These are phyloP conservation scores for peach (Prunus persica) DNA, from an alignment of 306 rosid species.

Conservation along the genomic window DNA sequence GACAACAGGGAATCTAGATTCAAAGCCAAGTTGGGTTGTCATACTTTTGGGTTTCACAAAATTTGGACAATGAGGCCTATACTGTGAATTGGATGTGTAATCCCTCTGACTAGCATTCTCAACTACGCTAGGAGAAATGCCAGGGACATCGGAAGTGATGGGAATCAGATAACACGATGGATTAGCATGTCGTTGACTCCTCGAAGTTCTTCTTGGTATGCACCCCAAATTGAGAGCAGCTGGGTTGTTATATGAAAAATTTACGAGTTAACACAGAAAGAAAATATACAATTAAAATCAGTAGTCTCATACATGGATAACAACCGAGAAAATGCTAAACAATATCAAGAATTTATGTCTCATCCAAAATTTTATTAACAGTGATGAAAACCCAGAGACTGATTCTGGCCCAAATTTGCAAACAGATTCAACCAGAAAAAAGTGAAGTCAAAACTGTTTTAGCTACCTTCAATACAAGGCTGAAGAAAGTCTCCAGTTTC, in stretches of 20 bases:
- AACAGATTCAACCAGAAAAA: neutral
- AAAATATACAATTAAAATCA: neutral
- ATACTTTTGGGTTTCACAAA: slow-evolving; percentile 17
- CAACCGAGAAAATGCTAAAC: neutral
- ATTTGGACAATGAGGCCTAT: slow-evolving; percentile 27
- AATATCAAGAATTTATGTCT: neutral
- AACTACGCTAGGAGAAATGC: slow-evolving; percentile 1
- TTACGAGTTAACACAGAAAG: slow-evolving; percentile 4
- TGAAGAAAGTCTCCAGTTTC: slow-evolving; percentile 66
- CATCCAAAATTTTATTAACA: neutral
- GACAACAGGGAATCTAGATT: slow-evolving; percentile 8
- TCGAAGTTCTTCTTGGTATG: slow-evolving; percentile 51
- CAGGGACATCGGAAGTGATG: slow-evolving; percentile 22
- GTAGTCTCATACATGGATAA: neutral
- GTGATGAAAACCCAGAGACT: neutral
- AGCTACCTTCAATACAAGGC: slow-evolving; percentile 87
- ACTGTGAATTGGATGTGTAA: slow-evolving; percentile 4
- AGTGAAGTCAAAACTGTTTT: neutral
- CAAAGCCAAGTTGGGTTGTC: slow-evolving; percentile 15
- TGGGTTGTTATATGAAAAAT: slow-evolving; percentile 23
- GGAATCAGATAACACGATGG: slow-evolving; percentile 56
- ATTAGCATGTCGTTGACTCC: slow-evolving; percentile 57
- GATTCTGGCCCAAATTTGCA: no score
- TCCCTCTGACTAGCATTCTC: slow-evolving; percentile 25
- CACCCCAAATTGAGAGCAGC: slow-evolving; percentile 83